Evolutionary conservation across 1,284 basidiomycete species (phyloP).

Genomic region (Cerrena zonata): DNA sequence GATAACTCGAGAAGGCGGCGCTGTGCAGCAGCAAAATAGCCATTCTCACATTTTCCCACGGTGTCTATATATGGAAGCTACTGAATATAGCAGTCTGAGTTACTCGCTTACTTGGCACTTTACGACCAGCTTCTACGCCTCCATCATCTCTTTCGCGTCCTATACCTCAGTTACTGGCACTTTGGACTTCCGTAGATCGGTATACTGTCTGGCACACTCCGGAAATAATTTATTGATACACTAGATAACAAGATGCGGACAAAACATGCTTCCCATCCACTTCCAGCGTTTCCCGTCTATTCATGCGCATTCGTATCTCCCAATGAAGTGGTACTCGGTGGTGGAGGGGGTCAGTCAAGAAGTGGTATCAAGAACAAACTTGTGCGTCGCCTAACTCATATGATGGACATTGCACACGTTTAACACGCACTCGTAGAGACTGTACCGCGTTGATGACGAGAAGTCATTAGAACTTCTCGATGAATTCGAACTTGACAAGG

Average conservation of each 20-base stretch:
- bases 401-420: not conserved
- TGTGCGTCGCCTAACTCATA: constrained; percentile 42
- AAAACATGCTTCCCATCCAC: constrained; percentile 69
- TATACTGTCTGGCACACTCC: not conserved
- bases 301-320: constrained; percentile 78
- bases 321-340: constrained; percentile 76
- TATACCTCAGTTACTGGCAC: not conserved
- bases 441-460: constrained; percentile 64
- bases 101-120: too few species aligned
- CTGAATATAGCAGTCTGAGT: not conserved
- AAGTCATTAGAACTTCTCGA: constrained; percentile 53
- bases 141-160: not conserved
- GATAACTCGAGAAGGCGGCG: too few species aligned
- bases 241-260: constrained; percentile 62
- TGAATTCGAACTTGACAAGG: constrained; percentile 71
- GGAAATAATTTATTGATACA: not conserved
- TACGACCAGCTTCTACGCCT: not conserved
- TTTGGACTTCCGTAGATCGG: too few species aligned
- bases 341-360: constrained; percentile 76
- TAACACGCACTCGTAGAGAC: constrained; percentile 39
- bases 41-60: not conserved
- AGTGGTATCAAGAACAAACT: constrained; percentile 91
- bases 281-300: constrained; percentile 81
- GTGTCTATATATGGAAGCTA: not conserved
- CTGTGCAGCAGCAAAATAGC: not conserved